Evolutionary conservation across 345 rosid species (phyloP), one percentile per base, ranked within the genome.

Genomic region (Durio zibethinus): DNA sequence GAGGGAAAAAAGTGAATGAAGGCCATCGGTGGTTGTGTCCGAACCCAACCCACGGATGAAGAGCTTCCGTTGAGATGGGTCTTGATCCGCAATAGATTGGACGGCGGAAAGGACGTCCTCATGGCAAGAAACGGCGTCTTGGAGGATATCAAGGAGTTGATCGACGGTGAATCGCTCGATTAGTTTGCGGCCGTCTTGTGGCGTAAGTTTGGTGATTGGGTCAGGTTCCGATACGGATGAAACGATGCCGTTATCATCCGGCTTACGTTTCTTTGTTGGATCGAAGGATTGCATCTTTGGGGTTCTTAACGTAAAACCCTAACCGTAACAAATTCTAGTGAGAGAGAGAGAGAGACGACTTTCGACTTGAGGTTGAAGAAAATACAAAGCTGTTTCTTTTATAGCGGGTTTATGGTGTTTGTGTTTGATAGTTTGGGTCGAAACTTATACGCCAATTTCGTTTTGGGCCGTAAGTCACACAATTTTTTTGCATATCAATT

Each of bases 31-130:
- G 6, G 94, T 92, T 5, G 98, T 92, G 48, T 94, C 96, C 93
- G 92, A 92, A 36, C 94, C 95, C 16, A 94, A 90, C 18, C 98
- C 98, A 40, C 93, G 97, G 25, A 94, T 80, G 79, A 94, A 94
- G 12, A 94, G 87, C 87, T 94, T 94, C 43, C 98, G 87, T 83
- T 87, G 96, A 23, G 95, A 67, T 72, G 90, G 80, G 25, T 94
- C 97, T 6, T 85, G 74, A 43, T 94, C 96, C 0, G 96, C 97
- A 43, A 90, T 73, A 10, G 89, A 72, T 42, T 94, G 80, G 25
- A 92, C 93, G 10, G 86, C 45, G 0, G 81, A 88, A 0, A 88
- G 85, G 2, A 94, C 85, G 27, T 92, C 93, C 0, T 86, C 65
- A 79, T 94, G 94, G 36, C 84, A 75, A 21, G 79, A 68, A 4